phyloP scores from a whole-genome alignment of 2,329 filamentous ascomycete species.

The Camptophora hylomeconis region DNA sequence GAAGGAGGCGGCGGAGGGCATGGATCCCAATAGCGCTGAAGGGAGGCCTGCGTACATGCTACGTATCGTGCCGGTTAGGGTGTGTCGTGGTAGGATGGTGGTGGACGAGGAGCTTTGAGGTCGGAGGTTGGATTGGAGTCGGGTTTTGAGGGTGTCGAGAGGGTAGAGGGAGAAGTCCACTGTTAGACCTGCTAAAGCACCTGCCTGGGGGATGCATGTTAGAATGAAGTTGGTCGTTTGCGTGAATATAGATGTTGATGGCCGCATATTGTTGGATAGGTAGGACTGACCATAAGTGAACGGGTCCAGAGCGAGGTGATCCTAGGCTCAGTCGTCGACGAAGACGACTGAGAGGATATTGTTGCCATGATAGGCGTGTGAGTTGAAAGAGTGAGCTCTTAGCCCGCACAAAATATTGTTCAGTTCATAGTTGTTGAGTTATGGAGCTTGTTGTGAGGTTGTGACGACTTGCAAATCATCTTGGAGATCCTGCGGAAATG shows the following conservation, averaged over 20 bases:
- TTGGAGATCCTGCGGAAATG: too few relatives aligned
- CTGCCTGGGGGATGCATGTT: constrained; percentile 43
- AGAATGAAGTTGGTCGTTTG: constrained; percentile 1
- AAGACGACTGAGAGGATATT: too few relatives aligned
- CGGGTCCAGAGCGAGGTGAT: constrained; percentile 7
- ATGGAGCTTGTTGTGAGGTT: too few relatives aligned
- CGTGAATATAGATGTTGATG: constrained; percentile 1
- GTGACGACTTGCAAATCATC: too few relatives aligned
- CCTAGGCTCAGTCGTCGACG: too few relatives aligned
- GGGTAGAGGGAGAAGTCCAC: constrained; percentile 96
- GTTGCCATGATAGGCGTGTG: too few relatives aligned
- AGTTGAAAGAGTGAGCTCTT: too few relatives aligned
- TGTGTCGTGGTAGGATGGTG: constrained; percentile 17
- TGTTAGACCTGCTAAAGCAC: constrained; percentile 82
- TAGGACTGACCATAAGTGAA: constrained; percentile 6
- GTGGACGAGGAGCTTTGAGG: constrained; percentile 60
- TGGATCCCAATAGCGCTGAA: constrained; percentile 76
- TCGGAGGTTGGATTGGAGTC: constrained; percentile 68
- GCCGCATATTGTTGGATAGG: background rate
- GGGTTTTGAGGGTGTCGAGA: constrained; percentile 96
- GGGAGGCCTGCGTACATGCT: constrained; percentile 92
- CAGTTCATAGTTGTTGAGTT: too few relatives aligned
- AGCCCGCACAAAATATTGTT: too few relatives aligned
- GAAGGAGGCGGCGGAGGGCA: constrained; percentile 89
- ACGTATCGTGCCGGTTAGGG: constrained; percentile 71